Evolutionary conservation across 208 protist genomes (phyloP), one percentile per base, ranked within the genome.

Genomic region (Trypanosoma rangeli): DNA sequence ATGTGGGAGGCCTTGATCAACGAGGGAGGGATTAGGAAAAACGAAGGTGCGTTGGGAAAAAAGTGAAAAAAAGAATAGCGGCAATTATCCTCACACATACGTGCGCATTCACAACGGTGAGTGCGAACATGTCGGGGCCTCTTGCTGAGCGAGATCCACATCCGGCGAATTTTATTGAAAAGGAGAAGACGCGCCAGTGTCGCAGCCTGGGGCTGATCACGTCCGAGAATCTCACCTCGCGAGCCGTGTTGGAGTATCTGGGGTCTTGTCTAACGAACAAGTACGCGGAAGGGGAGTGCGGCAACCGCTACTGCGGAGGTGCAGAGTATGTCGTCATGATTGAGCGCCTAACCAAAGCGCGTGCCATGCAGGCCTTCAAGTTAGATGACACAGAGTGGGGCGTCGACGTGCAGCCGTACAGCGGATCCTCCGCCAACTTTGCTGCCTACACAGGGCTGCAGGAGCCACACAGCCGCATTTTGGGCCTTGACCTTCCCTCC

Each of bases 371-470:
- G 24, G 96, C 97, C 49, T 99, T 99, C 79, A 49, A 80, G 29
- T 74, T 99, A 0, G 84, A 99, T 64, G 74, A 85, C 2, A 78
- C 82, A 31, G 75, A 97, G 78, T 99, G 99, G 99, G 98, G 97
- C 46, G 98, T 99, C 18, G 99, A 99, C 75, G 99, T 99, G 49
- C 99, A 99, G 92, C 97, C 99, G 39, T 99, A 99, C 79, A 99
- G 95, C 55, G 99, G 99, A 24, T 98, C 92, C 7, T 89, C 98
- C 9, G 98, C 98, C 39, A 99, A 99, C 90, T 98, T 99, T 62
- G 95, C 96, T 7, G 98, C 95, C 10, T 99, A 98, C 85, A 99
- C 97, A 5, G 98, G 69, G 15, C 76, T 99, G 18, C 80, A 99
- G 5, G 76, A 96, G 73, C 98, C 98, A 56, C 95, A 99, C 83